Evolutionary conservation across 441 rosid genomes (phyloP), one percentile per base, ranked within the genome.

Genomic region (Syzygium malaccense): DNA sequence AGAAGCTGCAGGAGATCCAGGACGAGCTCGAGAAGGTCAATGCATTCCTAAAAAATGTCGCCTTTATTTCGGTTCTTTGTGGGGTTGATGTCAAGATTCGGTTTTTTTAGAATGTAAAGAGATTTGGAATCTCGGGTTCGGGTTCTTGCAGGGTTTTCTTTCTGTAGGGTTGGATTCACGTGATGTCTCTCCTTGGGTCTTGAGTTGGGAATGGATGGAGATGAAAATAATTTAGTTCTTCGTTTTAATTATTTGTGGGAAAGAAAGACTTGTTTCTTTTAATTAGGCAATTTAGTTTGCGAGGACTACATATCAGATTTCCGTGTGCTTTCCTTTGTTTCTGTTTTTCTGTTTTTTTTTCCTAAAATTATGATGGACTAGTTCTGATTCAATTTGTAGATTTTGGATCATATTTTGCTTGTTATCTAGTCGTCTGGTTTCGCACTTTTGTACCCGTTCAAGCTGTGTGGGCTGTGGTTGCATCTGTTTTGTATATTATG

Each of bases 1-100:
- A 85, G 86, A 85, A 85, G 86, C 86, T 85, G 28, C 86, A 85
- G 86, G 86, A 85, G 86, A 85, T 85, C 86, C 86, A 85, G 20
- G 86, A 85, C 62, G 86, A 85, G 64, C 86, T 85, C 62, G 86
- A 85, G 62, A 85, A 85, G 86, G 86, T 85, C 37, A 71, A 32
- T 57, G 86, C 86, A 26, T 54, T 32, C 86, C 62, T 85, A 4
- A 85, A 85, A 85, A 56, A 19, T 33, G 60, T 54, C 18, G 48
- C 68, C 88, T 78, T 71, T 60, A 55, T 41, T 71, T 37, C 80
- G 49, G 26, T 13, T 71, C 41, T 41, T 32, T 5, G 49, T 6
- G 48, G 6, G 79, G 25, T 23, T 37, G 80, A 71, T 37, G 28
- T 41, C 28, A 13, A 11, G 80, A 19, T 20, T 71, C 49, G 80